A percentile compares a stretch with the other conserved stretches of the same genome.
These are phyloP conservation scores for Sugiyamaella paludigena DNA, from an alignment of 1,139 yeast species.

Conservation along the genomic window DNA sequence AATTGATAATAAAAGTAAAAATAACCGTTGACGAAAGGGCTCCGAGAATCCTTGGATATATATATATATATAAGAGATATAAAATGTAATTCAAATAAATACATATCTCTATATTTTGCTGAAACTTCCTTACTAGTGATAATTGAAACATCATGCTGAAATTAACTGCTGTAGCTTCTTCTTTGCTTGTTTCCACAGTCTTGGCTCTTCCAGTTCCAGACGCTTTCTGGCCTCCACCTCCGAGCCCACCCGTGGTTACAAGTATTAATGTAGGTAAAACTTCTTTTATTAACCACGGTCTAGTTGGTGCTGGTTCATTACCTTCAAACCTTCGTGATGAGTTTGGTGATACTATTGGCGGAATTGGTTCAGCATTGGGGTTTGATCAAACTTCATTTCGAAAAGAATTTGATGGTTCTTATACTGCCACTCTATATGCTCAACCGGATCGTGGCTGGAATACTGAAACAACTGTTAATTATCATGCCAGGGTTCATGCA, in stretches of 20 bases:
- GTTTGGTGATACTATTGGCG: slow-evolving; percentile 23
- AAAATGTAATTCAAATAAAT: too few relatives aligned
- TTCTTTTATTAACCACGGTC: slow-evolving; percentile 19
- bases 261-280: slow-evolving; percentile 6
- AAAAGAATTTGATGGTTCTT: slow-evolving; percentile 14
- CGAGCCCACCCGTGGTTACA: slow-evolving; percentile 1
- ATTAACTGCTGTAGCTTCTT: background rate
- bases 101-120: too few relatives aligned
- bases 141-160: background rate
- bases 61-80: too few relatives aligned
- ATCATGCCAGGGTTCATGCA: slow-evolving; percentile 19
- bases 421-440: slow-evolving; percentile 19
- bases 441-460: slow-evolving; percentile 26
- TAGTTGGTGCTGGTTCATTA: slow-evolving; percentile 22
- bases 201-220: slow-evolving; percentile 7
- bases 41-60: too few relatives aligned
- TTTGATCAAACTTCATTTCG: slow-evolving; percentile 19
- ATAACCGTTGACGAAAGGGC: too few relatives aligned
- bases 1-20: too few relatives aligned
- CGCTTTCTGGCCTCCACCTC: background rate
- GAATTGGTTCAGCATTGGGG: slow-evolving; percentile 23
- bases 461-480: slow-evolving; percentile 20
- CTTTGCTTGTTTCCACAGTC: background rate
- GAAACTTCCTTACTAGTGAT: too few relatives aligned
- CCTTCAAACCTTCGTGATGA: slow-evolving; percentile 19